Conservation (phyloP, 495 filamentous ascomycete genomes). For the Saxophila tyrrhenica region DNA sequence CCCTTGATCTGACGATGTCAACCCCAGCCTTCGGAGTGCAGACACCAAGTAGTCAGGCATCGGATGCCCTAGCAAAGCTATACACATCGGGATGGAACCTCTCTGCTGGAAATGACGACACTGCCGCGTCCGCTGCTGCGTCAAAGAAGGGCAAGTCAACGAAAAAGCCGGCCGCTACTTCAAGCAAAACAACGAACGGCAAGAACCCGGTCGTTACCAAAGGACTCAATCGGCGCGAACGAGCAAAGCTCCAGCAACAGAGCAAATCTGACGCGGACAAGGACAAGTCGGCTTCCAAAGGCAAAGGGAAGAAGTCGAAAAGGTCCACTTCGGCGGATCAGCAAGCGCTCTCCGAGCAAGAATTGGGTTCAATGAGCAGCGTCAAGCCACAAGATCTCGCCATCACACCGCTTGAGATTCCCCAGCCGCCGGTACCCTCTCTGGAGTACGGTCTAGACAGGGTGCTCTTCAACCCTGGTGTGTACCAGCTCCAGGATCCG, state of each 20-base stretch:
- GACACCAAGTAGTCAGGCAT: background rate
- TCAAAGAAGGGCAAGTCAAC: background rate
- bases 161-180: background rate
- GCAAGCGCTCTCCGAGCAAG: too few relatives aligned
- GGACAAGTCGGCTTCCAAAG: too few relatives aligned
- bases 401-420: conserved; percentile 33
- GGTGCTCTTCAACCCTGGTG: conserved; percentile 89
- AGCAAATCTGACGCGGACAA: background rate
- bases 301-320: background rate
- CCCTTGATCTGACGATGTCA: background rate
- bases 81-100: background rate
- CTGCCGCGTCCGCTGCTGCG: background rate
- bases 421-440: conserved; percentile 51
- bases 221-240: background rate
- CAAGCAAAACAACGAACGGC: background rate
- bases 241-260: background rate
- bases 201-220: background rate
- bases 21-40: background rate
- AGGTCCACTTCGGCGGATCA: too few relatives aligned
- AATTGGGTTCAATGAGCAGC: too few relatives aligned
- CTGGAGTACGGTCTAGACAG: conserved; percentile 75
- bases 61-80: background rate
- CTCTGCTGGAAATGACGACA: background rate
- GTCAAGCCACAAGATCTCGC: background rate
- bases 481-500: conserved; percentile 84